Evolutionary conservation across 441 rosid genomes (phyloP), one percentile per base, ranked within the genome.

Genomic region (Eruca vesicaria): DNA sequence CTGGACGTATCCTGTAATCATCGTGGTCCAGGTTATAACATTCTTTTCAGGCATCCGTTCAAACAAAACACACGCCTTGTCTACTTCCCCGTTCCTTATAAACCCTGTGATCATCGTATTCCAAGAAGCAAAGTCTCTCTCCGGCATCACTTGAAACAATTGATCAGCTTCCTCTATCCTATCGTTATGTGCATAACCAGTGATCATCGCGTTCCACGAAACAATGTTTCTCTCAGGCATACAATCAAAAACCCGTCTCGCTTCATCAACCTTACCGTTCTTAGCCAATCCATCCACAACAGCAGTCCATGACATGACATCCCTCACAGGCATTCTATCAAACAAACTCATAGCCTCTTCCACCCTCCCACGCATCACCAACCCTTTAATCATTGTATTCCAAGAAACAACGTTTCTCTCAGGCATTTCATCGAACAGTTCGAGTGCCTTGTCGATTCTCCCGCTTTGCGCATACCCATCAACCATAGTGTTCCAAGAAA

Each of bases 191-290:
- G 92, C 80, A 68, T 87, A 88, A 23, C 93, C 96, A 1, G 89
- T 90, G 74, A 90, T 81, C 93, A 90, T 89, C 1, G 89, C 87
- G 5, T 90, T 88, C 91, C 93, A 90, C 0, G 96, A 88, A 66
- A 88, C 81, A 1, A 83, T 77, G 69, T 88, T 88, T 57, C 86
- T 83, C 70, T 78, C 85, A 0, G 92, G 89, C 89, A 88, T 90
- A 63, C 61, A 75, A 58, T 87, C 87, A 2, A 90, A 90, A 66
- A 87, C 31, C 15, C 50, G 62, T 26, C 88, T 81, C 2, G 96
- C 93, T 60, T 84, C 90, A 73, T 90, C 86, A 3, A 90, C 74
- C 82, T 77, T 82, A 45, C 87, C 86, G 21, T 82, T 84, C 75
- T 77, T 84, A 1, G 89, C 85, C 68, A 90, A 85, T 20, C 92